phyloP scores from a whole-genome alignment of 371 early-diverging fungal genomes.

The Apophysomyces sp. region DNA sequence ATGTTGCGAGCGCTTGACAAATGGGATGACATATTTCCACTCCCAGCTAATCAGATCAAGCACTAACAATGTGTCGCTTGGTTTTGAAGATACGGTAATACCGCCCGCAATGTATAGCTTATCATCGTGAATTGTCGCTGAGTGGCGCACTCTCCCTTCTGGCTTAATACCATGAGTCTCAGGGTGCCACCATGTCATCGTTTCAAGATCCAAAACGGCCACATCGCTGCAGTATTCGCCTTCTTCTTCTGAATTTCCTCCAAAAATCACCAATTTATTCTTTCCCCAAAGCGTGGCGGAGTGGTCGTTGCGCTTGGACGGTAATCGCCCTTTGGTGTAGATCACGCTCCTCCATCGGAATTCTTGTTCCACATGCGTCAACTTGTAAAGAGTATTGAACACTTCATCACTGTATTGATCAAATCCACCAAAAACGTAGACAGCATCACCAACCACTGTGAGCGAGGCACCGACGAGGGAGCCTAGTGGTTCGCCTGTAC shows the following conservation, averaged over 20 bases:
- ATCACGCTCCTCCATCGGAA: conserved; percentile 59
- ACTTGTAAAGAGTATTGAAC: conserved; percentile 61
- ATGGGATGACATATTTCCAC: conserved; percentile 61
- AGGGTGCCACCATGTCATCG: conserved; percentile 67
- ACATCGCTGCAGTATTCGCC: conserved; percentile 62
- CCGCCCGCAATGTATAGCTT: conserved; percentile 71
- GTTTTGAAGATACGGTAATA: conserved; percentile 23
- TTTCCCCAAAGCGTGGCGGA: conserved; percentile 62
- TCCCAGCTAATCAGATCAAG: conserved; percentile 64
- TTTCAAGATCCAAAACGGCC: conserved; percentile 55
- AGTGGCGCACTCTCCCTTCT: conserved; percentile 60
- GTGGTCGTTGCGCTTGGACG: conserved; percentile 69
- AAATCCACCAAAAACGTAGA: conserved; percentile 72
- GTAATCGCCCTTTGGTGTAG: conserved; percentile 61
- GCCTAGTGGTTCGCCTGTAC: conserved; percentile 51
- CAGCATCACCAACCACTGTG: conserved; percentile 41
- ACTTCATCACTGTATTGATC: conserved; percentile 71
- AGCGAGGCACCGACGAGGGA: conserved; percentile 66
- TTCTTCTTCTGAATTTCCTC: conserved; percentile 65
- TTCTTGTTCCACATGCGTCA: conserved; percentile 33
- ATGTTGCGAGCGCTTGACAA: conserved; percentile 62
- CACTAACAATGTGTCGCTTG: conserved; percentile 49
- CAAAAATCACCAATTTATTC: conserved; percentile 70
- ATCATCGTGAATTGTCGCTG: conserved; percentile 65
- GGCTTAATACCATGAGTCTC: conserved; percentile 50